Percentiles rank a stretch among this genome's conserved stretches.
phyloP scores from a whole-genome alignment of 768 basidiomycete genomes.

The Hericium alpestre region DNA sequence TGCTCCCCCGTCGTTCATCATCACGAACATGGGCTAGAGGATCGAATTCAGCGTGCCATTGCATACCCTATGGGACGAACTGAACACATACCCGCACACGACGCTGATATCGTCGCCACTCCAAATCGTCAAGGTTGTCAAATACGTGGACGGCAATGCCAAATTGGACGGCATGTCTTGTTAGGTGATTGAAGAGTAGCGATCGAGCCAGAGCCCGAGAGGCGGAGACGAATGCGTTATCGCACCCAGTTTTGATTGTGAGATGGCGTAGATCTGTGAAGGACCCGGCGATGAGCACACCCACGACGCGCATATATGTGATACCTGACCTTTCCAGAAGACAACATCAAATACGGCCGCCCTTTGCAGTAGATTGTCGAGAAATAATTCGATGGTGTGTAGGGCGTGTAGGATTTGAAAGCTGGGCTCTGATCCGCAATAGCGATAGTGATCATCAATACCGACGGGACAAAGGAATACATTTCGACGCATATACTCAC shows the following conservation, averaged over 20 bases:
- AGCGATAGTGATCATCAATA: background rate
- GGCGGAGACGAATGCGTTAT: conserved; percentile 23
- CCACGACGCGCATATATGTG: no score
- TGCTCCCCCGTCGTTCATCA: conserved; percentile 44
- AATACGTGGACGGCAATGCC: conserved; percentile 37
- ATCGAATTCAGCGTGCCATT: background rate
- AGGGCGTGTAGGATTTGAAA: conserved; percentile 59
- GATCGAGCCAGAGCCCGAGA: conserved; percentile 44
- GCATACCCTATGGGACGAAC: background rate
- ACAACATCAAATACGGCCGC: conserved; percentile 50
- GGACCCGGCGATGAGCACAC: background rate
- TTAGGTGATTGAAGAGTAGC: conserved; percentile 41
- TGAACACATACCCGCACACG: conserved; percentile 26
- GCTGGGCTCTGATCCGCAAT: conserved; percentile 28
- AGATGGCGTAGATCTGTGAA: conserved; percentile 33
- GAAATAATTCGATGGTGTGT: conserved; percentile 39
- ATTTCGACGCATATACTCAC: conserved; percentile 21
- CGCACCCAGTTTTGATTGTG: conserved; percentile 28
- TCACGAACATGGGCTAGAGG: conserved; percentile 54
- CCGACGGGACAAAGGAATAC: no score
- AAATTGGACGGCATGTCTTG: conserved; percentile 17
- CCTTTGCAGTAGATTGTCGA: conserved; percentile 38
- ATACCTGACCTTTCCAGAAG: conserved; percentile 44
- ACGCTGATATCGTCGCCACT: conserved; percentile 37
- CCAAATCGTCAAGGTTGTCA: conserved; percentile 30